Evolutionary conservation across 1,284 basidiomycete genomes (phyloP), one percentile per base, ranked within the genome.

Genomic region (Papiliotrema nemorosa): DNA sequence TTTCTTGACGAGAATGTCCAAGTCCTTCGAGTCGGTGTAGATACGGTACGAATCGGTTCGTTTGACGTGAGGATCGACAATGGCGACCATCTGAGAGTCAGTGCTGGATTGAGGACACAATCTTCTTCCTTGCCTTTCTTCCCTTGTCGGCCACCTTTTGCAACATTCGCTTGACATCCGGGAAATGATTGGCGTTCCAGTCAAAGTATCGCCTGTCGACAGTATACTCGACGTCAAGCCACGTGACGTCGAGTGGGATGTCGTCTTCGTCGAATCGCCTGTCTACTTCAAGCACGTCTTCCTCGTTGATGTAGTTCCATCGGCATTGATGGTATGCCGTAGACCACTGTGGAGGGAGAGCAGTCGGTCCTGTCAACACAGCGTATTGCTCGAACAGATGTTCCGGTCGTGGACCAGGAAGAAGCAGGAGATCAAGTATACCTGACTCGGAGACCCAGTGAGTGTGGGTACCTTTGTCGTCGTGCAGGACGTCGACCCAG

Each of bases 371-470:
- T 0, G 92, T 94, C 29, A 97, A 80, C 21, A 78, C 72, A 0
- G 90, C 82, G 70, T 93, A 97, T 67, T 94, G 90, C 44, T 80
- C 80, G 73, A 97, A 92, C 38, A 97, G 80, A 7, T 86, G 84
- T 10, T 81, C 76, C 1, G 90, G 85, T 0, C 84, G 84, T 0
- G 92, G 90, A 2, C 92, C 93, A 7, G 94, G 90, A 52, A 97
- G 84, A 56, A 98, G 79, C 76, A 98, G 90, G 9, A 97, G 73
- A 70, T 98, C 96, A 44, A 99, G 80, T 52, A 98, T 90, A 45
- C 94, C 96, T 2, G 89, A 90, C 75, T 99, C 94, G 14, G 91
- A 91, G 57, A 97, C 85, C 90, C 94, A 98, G 72, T 98, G 93
- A 0, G 93, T 93, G 55, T 85, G 79, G 0, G 88, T 87, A 0